Evolutionary conservation across 345 rosid genomes (phyloP), one percentile per base, ranked within the genome.

Genomic region (Tarenaya hassleriana): DNA sequence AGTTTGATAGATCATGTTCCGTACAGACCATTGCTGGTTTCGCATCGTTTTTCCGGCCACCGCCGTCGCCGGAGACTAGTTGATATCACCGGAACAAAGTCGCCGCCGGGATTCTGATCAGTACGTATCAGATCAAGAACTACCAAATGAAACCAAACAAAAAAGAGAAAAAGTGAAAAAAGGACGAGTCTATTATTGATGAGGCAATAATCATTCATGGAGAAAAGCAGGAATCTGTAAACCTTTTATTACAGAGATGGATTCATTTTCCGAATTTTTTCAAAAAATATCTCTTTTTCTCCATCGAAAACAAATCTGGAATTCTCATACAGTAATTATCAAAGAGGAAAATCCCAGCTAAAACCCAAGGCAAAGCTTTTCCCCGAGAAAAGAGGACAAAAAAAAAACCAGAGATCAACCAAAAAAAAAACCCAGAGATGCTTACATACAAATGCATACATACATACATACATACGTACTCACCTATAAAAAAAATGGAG

Each of bases 21-120:
- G 92, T 81, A 76, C 74, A 70, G 73, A 88, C 86, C 99, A 94
- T 94, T 72, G 92, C 86, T 94, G 83, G 81, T 70, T 83, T 80
- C 80, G 97, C 99, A 94, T 88, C 78, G 74, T 81, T 83, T 81
- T 81, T 69, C 81, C 86, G 76, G 79, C 79, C 65, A 55, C 76
- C 69, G 16, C 59, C 14, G 56, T 46, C 16, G 38, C 61, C 67
- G 71, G 56, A 54, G 54, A 53, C 50, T 69, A 43, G 71, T 50
- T 34, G 55, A 35, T 56, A 65, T 34, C 16, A 41, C 43, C 7
- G 27, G 34, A 39, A 12, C 27, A 3, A 50, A 34, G 16, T 21
- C 35, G 16, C 61, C 14, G 29, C 13, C 39, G 11, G 42, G 21
- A 34, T 8, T 55, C 15, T 44, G 12, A 52, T 13, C 11, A 46